Evolutionary conservation across 1,139 yeast genomes (phyloP).

Genomic region (Hemisphaericaspora lyxosophila): DNA sequence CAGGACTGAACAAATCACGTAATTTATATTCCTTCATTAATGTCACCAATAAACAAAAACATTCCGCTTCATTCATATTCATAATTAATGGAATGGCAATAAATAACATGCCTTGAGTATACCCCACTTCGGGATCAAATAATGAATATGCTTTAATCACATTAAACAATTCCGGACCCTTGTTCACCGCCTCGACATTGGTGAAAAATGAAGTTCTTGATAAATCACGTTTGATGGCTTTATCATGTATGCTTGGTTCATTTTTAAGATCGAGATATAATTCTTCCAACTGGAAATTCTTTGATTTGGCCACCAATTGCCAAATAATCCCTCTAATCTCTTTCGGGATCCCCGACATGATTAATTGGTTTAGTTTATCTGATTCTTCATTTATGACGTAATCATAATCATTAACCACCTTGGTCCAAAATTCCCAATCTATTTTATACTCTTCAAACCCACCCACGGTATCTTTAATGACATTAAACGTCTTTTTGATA

Average conservation of each 20-base stretch:
- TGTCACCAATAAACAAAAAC: conserved; percentile 76
- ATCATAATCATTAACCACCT: conserved; percentile 72
- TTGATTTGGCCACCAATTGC: conserved; percentile 87
- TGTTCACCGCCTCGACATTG: conserved; percentile 51
- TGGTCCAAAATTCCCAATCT: conserved; percentile 91
- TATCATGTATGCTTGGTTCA: conserved; percentile 65
- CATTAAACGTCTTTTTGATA: conserved; percentile 62
- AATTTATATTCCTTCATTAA: conserved; percentile 83
- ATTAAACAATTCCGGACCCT: conserved; percentile 60
- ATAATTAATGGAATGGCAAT: conserved; percentile 80
- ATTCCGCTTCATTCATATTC: conserved; percentile 80
- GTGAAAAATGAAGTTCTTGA: conserved; percentile 82
- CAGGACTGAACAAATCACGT: conserved; percentile 75
- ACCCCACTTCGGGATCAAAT: conserved; percentile 91
- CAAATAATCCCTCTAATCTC: conserved; percentile 87
- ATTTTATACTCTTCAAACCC: conserved; percentile 38
- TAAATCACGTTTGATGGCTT: conserved; percentile 77
- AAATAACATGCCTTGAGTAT: conserved; percentile 97
- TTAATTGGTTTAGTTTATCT: conserved; percentile 55
- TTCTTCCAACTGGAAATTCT: conserved; percentile 71
- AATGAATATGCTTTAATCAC: conserved; percentile 83
- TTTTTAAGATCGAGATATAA: conserved; percentile 54
- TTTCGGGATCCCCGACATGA: conserved; percentile 77
- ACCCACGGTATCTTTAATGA: conserved; percentile 49
- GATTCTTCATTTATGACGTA: conserved; percentile 64